phyloP scores from a whole-genome alignment of 2,329 filamentous ascomycete genomes.

The Phialophora expanda region DNA sequence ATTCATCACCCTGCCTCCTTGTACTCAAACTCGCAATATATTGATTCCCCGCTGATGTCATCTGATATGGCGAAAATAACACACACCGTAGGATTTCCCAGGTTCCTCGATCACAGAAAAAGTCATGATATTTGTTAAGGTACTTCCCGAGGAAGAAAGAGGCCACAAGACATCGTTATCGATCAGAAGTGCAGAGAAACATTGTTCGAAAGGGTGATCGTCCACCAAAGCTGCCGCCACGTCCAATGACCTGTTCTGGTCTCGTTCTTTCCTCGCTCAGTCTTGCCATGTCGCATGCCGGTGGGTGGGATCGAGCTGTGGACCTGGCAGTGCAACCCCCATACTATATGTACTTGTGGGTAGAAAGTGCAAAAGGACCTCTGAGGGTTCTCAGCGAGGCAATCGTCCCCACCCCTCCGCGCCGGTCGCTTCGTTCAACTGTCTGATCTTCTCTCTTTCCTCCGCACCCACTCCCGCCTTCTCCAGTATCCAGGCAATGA shows the following conservation, averaged over 20 bases:
- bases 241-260: conserved; percentile 23
- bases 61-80: not conserved
- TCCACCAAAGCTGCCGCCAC: not conserved
- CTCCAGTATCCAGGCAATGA: conserved; percentile 31
- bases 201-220: not conserved
- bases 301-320: not conserved
- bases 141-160: not conserved
- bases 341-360: not conserved
- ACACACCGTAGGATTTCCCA: not conserved
- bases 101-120: not conserved
- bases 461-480: conserved; percentile 27
- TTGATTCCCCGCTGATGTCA: not conserved
- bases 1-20: not conserved
- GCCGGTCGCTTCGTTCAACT: conserved; percentile 15
- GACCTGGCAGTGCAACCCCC: not conserved
- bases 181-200: not conserved
- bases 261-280: conserved; percentile 25
- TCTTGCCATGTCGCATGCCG: conserved; percentile 19
- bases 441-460: conserved; percentile 30
- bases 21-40: not conserved
- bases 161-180: not conserved
- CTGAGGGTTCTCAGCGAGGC: not conserved
- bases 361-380: not conserved
- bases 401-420: not conserved
- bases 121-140: not conserved